Percentiles rank a stretch among this genome's conserved stretches.
phyloP scores from a whole-genome alignment of 805 yeast species.

The Metschnikowia dekortorum region DNA sequence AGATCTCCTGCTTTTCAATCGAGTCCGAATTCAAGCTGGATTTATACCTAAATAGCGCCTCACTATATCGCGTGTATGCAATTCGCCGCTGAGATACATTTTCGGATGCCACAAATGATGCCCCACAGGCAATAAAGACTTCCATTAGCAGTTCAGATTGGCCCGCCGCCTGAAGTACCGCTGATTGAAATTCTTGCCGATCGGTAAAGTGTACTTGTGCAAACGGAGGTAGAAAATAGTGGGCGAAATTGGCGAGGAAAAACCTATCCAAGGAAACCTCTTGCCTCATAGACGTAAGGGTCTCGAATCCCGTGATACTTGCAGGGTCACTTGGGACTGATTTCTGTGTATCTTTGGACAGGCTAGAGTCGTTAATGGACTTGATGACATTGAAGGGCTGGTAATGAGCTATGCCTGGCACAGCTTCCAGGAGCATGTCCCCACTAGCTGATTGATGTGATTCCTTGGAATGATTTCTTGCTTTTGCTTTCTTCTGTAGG shows the following conservation, averaged over 20 bases:
- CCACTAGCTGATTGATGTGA: too few species aligned
- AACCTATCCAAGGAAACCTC: constrained; percentile 3
- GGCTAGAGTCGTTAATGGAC: not conserved
- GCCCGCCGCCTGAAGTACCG: constrained; percentile 10
- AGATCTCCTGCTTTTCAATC: constrained; percentile 10
- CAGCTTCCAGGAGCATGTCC: not conserved
- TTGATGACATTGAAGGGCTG: not conserved
- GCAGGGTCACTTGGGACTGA: not conserved
- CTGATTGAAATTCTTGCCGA: constrained; percentile 2
- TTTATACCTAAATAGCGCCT: constrained; percentile 9
- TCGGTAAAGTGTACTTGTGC: constrained; percentile 12
- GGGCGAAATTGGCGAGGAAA: constrained; percentile 8
- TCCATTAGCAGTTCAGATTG: constrained; percentile 7
- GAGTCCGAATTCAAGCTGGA: constrained; percentile 5
- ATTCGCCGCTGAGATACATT: constrained; percentile 2
- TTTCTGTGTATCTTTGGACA: not conserved
- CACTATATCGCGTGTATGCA: constrained; percentile 9
- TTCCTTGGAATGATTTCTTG: too few species aligned
- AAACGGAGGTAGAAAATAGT: constrained; percentile 13
- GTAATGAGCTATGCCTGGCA: not conserved
- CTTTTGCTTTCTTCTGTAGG: not conserved
- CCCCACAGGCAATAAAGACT: constrained; percentile 16
- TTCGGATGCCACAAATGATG: constrained; percentile 12
- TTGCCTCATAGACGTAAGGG: not conserved
- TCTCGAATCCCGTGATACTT: not conserved